Base-by-base conservation (phyloP, 2,329 filamentous ascomycete species). In the Verticillium longisporum region DNA sequence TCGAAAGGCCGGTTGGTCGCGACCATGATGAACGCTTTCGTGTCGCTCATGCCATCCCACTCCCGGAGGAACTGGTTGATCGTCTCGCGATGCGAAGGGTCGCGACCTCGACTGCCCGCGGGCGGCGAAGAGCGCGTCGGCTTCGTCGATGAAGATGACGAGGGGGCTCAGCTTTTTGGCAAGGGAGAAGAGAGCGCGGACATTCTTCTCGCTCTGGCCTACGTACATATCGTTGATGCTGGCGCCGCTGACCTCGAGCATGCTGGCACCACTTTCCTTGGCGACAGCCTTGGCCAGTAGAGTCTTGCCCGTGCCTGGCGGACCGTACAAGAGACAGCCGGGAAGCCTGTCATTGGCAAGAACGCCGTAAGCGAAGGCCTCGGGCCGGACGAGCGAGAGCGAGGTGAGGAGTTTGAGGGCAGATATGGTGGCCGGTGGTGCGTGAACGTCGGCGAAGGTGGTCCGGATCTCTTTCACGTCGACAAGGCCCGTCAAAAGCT, bases 51-150 rank as follows among this genome's bases (percentile, higher is more conserved):
- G 11, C 95, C 95, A 68, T 98, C 95, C 95, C 94, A 98, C 73
- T 98, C 94, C 60, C 92, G 89, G 57, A 99, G 79, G 73, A 98
- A 98, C 75, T 99, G 94, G 71, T 97, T 99, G 73, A 98, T 93
- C 60, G 95, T 88, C 72, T 97, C 94, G 57, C 93, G 86, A 67
- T 96, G 91, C 1, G 85, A n/a, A 88, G 6, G 85, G 85, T 34
- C 90, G 83, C 67, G 86, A 87, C 62, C 83, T 82, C 31, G 83
- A 80, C 45, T 84, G 84, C 65, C 86, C 83, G 60, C 95, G 86
- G 15, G 90, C 88, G 32, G 91, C 91, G 61, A 99, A 89, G 56
- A 99, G 88, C 7, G 94, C 90, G 72, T 99, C 95, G 26, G 93
- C 95, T 76, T 99, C 95, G 70, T 99, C 95, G 64, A 99, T 92